Conservation (phyloP, 1,139 yeast genomes). For the Diutina mesorugosa region DNA sequence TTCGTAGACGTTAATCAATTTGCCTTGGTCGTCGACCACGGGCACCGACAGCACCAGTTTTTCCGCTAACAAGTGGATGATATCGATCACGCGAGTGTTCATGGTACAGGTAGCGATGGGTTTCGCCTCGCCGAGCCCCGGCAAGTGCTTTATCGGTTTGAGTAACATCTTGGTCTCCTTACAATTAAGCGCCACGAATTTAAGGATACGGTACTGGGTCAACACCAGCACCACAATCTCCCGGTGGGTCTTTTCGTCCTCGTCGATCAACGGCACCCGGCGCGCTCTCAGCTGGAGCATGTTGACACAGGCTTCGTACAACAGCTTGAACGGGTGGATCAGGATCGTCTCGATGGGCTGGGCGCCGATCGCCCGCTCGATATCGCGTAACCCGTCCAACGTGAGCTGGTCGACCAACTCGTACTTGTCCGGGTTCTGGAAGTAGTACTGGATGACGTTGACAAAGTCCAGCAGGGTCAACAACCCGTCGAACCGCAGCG, state of each 20-base stretch:
- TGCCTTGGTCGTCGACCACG: conserved; percentile 43
- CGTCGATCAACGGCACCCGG: conserved; percentile 88
- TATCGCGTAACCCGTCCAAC: conserved; percentile 71
- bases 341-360: conserved; percentile 81
- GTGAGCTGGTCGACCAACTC: conserved; percentile 83
- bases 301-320: conserved; percentile 88
- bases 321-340: conserved; percentile 81
- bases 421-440: conserved; percentile 81
- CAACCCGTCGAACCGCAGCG: conserved; percentile 86
- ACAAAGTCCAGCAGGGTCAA: conserved; percentile 88
- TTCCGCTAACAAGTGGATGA: conserved; percentile 68
- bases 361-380: conserved; percentile 81
- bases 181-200: conserved; percentile 92
- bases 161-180: conserved; percentile 81
- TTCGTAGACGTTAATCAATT: conserved; percentile 82
- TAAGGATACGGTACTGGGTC: conserved; percentile 91
- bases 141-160: conserved; percentile 59
- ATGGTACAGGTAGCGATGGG: conserved; percentile 71
- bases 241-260: conserved; percentile 83
- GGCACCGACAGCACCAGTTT: conserved; percentile 87
- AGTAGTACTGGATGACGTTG: conserved; percentile 89
- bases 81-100: conserved; percentile 91
- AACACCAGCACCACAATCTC: conserved; percentile 92
- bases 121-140: conserved; percentile 44
- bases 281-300: conserved; percentile 87